Conservation (phyloP, 257 asterid species). For the Fraxinus cuspidata region DNA sequence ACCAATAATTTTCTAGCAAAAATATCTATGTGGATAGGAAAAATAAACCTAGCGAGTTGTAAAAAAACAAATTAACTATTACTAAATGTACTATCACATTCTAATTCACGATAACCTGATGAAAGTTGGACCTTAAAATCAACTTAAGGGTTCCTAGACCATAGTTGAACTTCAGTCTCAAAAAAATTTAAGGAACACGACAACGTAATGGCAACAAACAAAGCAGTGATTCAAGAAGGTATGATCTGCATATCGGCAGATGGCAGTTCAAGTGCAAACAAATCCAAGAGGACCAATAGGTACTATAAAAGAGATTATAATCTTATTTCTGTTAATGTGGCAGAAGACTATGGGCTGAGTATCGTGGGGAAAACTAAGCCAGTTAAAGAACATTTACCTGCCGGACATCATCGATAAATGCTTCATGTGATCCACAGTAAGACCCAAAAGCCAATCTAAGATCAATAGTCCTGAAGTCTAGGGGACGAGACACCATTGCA, state of each 20-base stretch:
- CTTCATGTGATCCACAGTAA: conserved; percentile 55
- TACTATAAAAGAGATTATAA: not conserved
- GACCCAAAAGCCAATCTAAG: conserved; percentile 54
- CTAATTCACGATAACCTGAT: not conserved
- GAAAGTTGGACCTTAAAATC: not conserved
- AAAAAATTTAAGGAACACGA: not conserved
- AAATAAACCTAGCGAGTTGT: too few species aligned
- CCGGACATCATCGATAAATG: conserved; percentile 56
- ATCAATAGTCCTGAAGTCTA: conserved; percentile 60
- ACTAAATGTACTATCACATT: not conserved
- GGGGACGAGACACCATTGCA: conserved; percentile 47
- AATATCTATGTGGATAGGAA: not conserved
- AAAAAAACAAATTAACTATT: too few species aligned
- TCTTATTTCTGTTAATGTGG: not conserved
- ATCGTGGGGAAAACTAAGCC: not conserved
- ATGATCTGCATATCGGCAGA: not conserved
- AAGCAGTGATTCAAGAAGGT: not conserved
- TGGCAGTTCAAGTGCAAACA: not conserved
- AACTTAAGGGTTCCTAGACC: not conserved
- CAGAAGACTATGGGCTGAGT: not conserved
- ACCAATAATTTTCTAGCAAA: not conserved
- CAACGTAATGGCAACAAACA: not conserved
- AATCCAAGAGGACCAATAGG: not conserved
- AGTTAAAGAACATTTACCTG: conserved; percentile 36
- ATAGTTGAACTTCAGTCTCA: not conserved